Evolutionary conservation across 495 filamentous ascomycete genomes (phyloP).

Genomic region (Acidomyces sp.): DNA sequence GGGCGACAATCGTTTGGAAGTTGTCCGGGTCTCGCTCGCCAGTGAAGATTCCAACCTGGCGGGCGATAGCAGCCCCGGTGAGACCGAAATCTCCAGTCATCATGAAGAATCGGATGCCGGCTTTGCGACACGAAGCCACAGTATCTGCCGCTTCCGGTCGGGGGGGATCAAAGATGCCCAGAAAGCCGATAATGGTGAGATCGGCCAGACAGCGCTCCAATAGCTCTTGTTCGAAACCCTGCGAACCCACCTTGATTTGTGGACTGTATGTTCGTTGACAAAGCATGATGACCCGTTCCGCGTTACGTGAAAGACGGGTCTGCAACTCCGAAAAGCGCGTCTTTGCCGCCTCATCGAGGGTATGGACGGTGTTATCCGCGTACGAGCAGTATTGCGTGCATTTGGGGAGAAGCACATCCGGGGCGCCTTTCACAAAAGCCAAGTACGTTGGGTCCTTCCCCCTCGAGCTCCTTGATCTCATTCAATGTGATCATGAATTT

Average conservation of each 20-base stretch:
- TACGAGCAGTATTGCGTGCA: constrained; percentile 36
- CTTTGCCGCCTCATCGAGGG: constrained; percentile 28
- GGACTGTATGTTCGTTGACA: constrained; percentile 27
- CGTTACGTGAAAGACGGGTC: constrained; percentile 33
- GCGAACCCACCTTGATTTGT: constrained; percentile 22
- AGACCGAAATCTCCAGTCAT: constrained; percentile 27
- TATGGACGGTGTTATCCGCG: constrained; percentile 24
- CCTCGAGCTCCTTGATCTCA: constrained; percentile 19
- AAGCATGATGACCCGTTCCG: constrained; percentile 42
- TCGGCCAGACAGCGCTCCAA: constrained; percentile 28
- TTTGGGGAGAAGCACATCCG: constrained; percentile 36
- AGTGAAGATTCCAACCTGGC: constrained; percentile 27
- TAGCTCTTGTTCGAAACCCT: constrained; percentile 36
- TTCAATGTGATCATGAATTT: constrained; percentile 29
- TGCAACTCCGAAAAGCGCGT: constrained; percentile 30
- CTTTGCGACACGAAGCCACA: constrained; percentile 25
- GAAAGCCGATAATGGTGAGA: constrained; percentile 37
- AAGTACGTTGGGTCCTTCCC: background rate
- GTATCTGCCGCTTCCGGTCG: constrained; percentile 26
- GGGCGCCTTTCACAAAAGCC: constrained; percentile 36
- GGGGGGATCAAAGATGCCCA: constrained; percentile 40
- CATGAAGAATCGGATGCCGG: constrained; percentile 40
- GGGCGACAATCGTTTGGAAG: constrained; percentile 11
- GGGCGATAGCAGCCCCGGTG: constrained; percentile 30
- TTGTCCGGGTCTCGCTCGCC: constrained; percentile 18